A percentile compares a stretch with the other conserved stretches of the same genome.
Conservation (phyloP, 164 flowering plant species). For the Kalanchoe fedtschenkoi region DNA sequence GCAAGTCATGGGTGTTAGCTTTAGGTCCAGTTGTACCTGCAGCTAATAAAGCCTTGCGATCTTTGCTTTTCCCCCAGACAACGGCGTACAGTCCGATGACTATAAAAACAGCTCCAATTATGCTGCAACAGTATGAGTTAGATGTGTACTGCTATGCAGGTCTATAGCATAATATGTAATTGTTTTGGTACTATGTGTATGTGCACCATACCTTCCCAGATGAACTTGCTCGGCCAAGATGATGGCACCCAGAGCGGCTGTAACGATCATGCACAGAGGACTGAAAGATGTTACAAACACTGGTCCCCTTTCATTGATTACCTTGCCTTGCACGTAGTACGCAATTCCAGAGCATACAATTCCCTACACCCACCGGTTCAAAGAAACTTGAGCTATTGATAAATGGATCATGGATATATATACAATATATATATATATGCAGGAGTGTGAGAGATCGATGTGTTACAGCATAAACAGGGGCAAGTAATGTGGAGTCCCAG, state of each 20-base stretch:
- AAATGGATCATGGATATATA: not conserved
- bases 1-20: not conserved
- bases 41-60: slow-evolving; percentile 6
- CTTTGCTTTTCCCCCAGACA: slow-evolving; percentile 50
- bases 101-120: slow-evolving; percentile 37
- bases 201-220: slow-evolving; percentile 44
- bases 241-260: slow-evolving; percentile 25
- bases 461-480: slow-evolving; percentile 33
- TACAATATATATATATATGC: not conserved
- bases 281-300: slow-evolving; percentile 48
- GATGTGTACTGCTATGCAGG: not conserved
- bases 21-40: not conserved
- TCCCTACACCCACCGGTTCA: slow-evolving; percentile 20
- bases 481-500: slow-evolving; percentile 37
- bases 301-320: slow-evolving; percentile 41
- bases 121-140: not conserved
- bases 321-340: slow-evolving; percentile 52
- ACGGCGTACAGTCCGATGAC: slow-evolving; percentile 36
- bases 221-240: slow-evolving; percentile 33
- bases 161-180: no score
- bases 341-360: slow-evolving; percentile 43
- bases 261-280: slow-evolving; percentile 49
- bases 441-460: not conserved
- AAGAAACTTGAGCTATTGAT: not conserved
- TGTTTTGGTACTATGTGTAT: slow-evolving; percentile 10